Evolutionary conservation across 345 rosid genomes (phyloP).

Genomic region (Citrus sinensis): DVS_A1.0 CM039167.1:20364001-20364500

Average conservation of each 20-base stretch:
- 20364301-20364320: background rate
- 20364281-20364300: background rate
- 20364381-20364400: background rate
- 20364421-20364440: background rate
- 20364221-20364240: background rate
- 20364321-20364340: background rate
- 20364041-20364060: background rate
- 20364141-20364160: background rate
- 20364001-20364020: background rate
- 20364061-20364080: background rate
- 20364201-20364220: background rate
- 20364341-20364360: background rate
- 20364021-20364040: background rate
- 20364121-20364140: background rate
- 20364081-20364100: background rate
- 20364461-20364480: background rate
- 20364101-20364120: background rate
- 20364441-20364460: background rate
- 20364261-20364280: background rate
- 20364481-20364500: background rate
- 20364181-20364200: background rate
- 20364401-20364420: background rate
- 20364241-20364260: background rate
- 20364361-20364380: background rate
- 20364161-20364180: background rate